A percentile compares a stretch with the other conserved stretches of the same genome.
Evolutionary conservation across 495 filamentous ascomycete species (phyloP).

Genomic region (Penicillium chermesinum): DNA sequence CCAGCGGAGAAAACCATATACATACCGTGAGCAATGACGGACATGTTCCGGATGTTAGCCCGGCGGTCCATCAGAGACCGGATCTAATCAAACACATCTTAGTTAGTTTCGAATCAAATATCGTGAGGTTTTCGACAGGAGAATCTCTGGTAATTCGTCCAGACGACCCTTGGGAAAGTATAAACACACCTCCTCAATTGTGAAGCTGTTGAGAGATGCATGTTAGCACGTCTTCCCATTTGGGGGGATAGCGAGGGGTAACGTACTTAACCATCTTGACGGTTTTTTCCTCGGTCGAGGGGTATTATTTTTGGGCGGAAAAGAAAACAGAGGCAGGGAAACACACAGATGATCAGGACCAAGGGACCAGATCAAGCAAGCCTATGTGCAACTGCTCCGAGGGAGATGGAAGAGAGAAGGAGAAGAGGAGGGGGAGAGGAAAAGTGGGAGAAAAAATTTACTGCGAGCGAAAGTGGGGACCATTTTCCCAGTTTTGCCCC

Average conservation of each 20-base stretch:
- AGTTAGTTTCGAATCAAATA: no score
- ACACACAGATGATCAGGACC: slow-evolving; percentile 45
- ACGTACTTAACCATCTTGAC: slow-evolving; percentile 99
- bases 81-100: slow-evolving; percentile 51
- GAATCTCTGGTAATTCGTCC: background rate
- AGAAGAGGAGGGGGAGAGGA: slow-evolving; percentile 22
- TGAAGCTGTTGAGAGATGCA: slow-evolving; percentile 67
- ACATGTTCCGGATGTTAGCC: slow-evolving; percentile 99
- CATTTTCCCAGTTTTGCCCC: slow-evolving; percentile 25
- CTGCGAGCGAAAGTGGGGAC: slow-evolving; percentile 35
- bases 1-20: slow-evolving; percentile 5
- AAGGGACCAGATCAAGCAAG: slow-evolving; percentile 38
- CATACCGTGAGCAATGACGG: slow-evolving; percentile 97
- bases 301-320: slow-evolving; percentile 23
- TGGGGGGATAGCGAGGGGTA: background rate
- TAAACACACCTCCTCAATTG: slow-evolving; percentile 88
- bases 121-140: background rate
- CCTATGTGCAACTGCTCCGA: slow-evolving; percentile 45
- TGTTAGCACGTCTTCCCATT: slow-evolving; percentile 20
- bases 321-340: slow-evolving; percentile 27
- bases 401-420: slow-evolving; percentile 25
- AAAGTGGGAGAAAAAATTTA: slow-evolving; percentile 31
- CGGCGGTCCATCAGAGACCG: slow-evolving; percentile 94
- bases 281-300: slow-evolving; percentile 56
- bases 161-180: no score